These are phyloP conservation scores for Chlorophyllum brunneum DNA, from an alignment of 768 basidiomycete species.

Conservation along the genomic window DNA sequence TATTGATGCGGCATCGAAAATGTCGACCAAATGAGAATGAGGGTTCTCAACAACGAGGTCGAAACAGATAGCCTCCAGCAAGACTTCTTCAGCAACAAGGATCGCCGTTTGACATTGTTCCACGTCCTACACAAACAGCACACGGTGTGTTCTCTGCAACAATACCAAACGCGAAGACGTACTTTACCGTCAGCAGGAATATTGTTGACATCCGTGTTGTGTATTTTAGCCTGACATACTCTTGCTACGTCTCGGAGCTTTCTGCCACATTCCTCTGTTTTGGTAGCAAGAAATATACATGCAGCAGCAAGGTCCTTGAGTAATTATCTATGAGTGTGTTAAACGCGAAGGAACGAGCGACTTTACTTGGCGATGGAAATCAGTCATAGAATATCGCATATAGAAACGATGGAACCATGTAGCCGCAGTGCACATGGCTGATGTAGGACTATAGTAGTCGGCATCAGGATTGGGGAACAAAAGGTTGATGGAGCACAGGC, in stretches of 20 bases:
- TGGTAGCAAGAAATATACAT: constrained; percentile 87
- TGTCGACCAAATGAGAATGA: constrained; percentile 69
- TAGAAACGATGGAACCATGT: constrained; percentile 92
- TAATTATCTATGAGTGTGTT: constrained; percentile 12
- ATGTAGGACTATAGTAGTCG: constrained; percentile 56
- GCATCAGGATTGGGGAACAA: constrained; percentile 14
- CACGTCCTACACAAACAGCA: constrained; percentile 52
- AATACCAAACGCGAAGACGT: constrained; percentile 16
- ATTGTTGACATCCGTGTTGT: constrained; percentile 47
- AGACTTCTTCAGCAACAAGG: constrained; percentile 69
- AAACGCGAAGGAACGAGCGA: constrained; percentile 12
- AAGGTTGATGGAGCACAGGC: constrained; percentile 11
- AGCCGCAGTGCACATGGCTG: constrained; percentile 82
- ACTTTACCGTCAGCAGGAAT: constrained; percentile 67
- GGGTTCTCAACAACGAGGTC: constrained; percentile 79
- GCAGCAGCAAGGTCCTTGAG: constrained; percentile 77
- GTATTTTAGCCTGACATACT: constrained; percentile 67
- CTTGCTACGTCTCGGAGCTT: constrained; percentile 84
- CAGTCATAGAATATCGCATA: constrained; percentile 82
- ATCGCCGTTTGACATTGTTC: constrained; percentile 68
- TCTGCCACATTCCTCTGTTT: constrained; percentile 85
- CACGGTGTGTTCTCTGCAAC: not conserved
- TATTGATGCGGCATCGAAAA: constrained; percentile 56
- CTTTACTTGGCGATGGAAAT: constrained; percentile 73
- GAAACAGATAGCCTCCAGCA: constrained; percentile 82